Evolutionary conservation across 441 rosid genomes (phyloP).

Genomic region (Jatropha multifida): DNA sequence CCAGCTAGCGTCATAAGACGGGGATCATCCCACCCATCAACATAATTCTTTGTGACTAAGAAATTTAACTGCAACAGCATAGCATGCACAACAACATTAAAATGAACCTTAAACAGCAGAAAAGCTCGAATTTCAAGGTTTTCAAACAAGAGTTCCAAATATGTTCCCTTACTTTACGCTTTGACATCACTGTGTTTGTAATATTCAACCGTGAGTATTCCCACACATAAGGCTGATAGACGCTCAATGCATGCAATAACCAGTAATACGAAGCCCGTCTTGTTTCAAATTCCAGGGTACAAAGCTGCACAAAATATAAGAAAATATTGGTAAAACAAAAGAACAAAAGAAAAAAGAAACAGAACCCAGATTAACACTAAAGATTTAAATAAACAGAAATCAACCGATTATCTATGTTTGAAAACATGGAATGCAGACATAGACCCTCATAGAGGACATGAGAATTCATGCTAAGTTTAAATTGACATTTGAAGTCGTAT

Average conservation of each 20-base stretch:
- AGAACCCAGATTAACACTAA: not conserved
- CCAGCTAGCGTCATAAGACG: slow-evolving; percentile 97
- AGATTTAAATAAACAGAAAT: not conserved
- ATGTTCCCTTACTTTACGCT: slow-evolving; percentile 71
- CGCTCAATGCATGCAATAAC: slow-evolving; percentile 63
- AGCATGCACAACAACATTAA: slow-evolving; percentile 6
- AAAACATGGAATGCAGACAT: not conserved
- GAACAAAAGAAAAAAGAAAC: not conserved
- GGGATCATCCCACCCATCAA: slow-evolving; percentile 99
- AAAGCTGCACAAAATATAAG: slow-evolving; percentile 52
- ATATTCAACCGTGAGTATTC: slow-evolving; percentile 91
- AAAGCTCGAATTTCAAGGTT: slow-evolving; percentile 13
- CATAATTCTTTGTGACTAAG: slow-evolving; percentile 77
- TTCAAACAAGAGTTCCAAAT: slow-evolving; percentile 5
- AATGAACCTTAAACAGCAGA: slow-evolving; percentile 1
- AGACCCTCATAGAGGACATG: not conserved
- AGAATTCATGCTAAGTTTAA: not conserved
- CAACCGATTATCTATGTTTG: not conserved
- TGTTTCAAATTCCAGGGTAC: slow-evolving; percentile 92
- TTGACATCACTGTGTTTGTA: slow-evolving; percentile 94
- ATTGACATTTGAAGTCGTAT: not conserved
- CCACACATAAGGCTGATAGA: slow-evolving; percentile 94
- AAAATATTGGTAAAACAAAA: not conserved
- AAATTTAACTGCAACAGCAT: slow-evolving; percentile 62
- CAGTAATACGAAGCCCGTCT: slow-evolving; percentile 66